Evolutionary conservation across 208 protist genomes (phyloP), one percentile per base, ranked within the genome.

Genomic region (Wallacemonas sp.): DNA sequence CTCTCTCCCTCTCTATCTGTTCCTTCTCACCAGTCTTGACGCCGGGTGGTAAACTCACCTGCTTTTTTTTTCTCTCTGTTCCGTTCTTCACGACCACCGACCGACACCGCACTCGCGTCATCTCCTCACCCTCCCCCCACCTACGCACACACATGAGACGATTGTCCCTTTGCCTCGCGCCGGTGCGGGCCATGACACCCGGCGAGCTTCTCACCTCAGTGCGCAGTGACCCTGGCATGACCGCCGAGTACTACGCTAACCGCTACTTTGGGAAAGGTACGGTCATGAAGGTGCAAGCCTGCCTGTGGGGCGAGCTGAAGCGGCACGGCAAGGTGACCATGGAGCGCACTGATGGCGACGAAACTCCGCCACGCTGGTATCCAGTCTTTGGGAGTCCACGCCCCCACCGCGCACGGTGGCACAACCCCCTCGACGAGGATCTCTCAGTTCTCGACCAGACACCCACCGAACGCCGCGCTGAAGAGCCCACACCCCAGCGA

Each of bases 281-380:
- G 13, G 57, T 68, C 10, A 89, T 84, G 78, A 68, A 78, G 55
- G 70, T 95, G 26, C 85, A 85, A 45, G 85, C 88, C 54, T 37
- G 90, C 12, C 76, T 93, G 30, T 95, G 89, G 87, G 65, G 68
- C 17, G 76, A 93, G 33, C 66, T 95, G 64, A 95, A 95, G 73
- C 70, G 79, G 2, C 58, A 78, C 66, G 87, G 87, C 21, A 85
- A 91, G 66, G 85, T 95, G 4, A 76, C 76, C 2, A 68, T 89
- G 53, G 83, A 92, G 58, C 81, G 89, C 70, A 74, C 73, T 12
- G 84, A 86, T 42, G 82, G 80, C 19, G 30, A 57, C 55, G 74
- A 87, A 24, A 78, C 63, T 5, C 63, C 83, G 36, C 79, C 89
- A 60, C 81, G 77, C 34, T 94, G 89, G 89, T 79, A 81, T 34